Base-by-base conservation (phyloP, 176 grass and related monocot genomes). In the Hsuehochloa calcarea region DNA sequence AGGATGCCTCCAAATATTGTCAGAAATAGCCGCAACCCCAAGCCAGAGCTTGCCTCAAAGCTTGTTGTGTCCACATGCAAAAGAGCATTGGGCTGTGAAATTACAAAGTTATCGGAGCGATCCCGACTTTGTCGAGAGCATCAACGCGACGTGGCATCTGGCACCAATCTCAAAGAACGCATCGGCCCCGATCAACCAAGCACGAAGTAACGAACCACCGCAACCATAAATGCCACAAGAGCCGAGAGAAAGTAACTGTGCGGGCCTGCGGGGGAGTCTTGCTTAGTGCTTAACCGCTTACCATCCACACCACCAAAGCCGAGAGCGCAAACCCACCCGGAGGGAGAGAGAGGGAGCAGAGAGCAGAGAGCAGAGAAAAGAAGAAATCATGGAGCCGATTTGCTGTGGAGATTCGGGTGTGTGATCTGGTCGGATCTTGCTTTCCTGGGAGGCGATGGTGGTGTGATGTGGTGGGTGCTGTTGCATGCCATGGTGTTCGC, bases 391-490 rank as follows among this genome's bases (percentile, higher is more conserved):
- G 90, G 90, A 84, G 74, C 37, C 87, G 91, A 87, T 88, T 97
- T 83, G 92, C 91, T 85, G 87, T 87, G 89, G 87, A 75, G 87
- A 88, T 89, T 90, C 86, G 90, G 87, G 41, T 65, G 60, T 64
- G 88, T 93, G 91, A 94, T 97, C 81, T 65, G 88, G 90, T 97
- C 88, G 87, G 92, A 89, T 95, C 87, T 86, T 77, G 86, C 86
- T 97, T 94, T 94, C 86, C 72, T 38, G 35, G 51, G 43, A 67
- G 78, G 68, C 16, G 26, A 70, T 77, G 29, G 45, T 72, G 85
- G 68, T 70, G 66, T 73, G 77, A 52, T 82, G 70, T 31, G 64
- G 68, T 78, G 66, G 73, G 59, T 62, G 49, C 26, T 63, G 63
- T 47, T 61, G 37, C 58, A 41, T 67, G 80, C 65, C 82, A 69